Evolutionary conservation across 805 yeast species (phyloP).

Genomic region (Cephaloascus fragrans): DNA sequence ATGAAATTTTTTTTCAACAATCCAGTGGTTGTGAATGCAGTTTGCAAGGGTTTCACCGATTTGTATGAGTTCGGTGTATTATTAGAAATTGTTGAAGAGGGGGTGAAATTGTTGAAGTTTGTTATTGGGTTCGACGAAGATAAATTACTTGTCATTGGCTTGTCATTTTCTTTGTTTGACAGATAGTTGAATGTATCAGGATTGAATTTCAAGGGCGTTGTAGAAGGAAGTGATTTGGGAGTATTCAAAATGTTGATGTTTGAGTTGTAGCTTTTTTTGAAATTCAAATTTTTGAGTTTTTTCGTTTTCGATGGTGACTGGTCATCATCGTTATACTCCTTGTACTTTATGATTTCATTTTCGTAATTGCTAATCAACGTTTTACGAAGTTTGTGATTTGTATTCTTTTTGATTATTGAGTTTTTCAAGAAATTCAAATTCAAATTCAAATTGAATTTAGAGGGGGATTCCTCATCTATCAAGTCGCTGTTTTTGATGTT

Average conservation of each 20-base stretch:
- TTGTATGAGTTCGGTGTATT: slow-evolving; percentile 55
- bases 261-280: neutral
- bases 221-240: too few relatives aligned
- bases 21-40: slow-evolving; percentile 74
- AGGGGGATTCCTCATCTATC: neutral
- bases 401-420: neutral
- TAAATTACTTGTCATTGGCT: neutral
- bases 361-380: neutral
- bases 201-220: neutral
- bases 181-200: neutral
- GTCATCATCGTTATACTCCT: neutral
- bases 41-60: slow-evolving; percentile 74
- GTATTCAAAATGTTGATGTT: too few relatives aligned
- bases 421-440: neutral
- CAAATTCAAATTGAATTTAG: neutral
- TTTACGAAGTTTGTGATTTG: too few relatives aligned
- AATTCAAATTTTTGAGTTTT: too few relatives aligned
- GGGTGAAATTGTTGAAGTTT: too few relatives aligned
- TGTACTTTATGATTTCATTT: neutral
- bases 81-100: too few relatives aligned
- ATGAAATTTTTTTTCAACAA: slow-evolving; percentile 41
- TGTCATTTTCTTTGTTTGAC: neutral
- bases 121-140: too few relatives aligned
- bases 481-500: neutral
- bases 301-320: neutral